Conservation (phyloP, 2,329 filamentous ascomycete species). For the Scedosporium minutisporum region DNA sequence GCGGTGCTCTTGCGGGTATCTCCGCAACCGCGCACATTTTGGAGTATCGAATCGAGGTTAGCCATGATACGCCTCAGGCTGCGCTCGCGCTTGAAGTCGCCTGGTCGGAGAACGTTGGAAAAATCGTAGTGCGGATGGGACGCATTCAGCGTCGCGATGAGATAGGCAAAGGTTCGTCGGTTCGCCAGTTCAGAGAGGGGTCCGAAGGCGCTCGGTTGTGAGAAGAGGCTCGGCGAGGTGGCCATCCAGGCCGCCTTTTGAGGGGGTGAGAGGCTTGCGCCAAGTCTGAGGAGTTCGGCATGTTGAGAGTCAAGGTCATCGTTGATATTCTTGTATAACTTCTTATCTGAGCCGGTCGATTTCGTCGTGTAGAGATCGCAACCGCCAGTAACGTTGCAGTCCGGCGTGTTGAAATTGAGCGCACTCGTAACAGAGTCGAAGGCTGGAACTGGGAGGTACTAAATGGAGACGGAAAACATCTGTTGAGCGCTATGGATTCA, state of each 20-base stretch:
- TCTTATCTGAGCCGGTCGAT: slow-evolving; percentile 89
- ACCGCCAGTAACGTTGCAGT: slow-evolving; percentile 83
- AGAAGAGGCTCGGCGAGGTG: slow-evolving; percentile 57
- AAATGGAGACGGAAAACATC: not conserved
- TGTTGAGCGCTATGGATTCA: slow-evolving; percentile 1
- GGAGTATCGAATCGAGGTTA: slow-evolving; percentile 76
- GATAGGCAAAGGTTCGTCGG: slow-evolving; percentile 85
- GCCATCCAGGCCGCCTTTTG: slow-evolving; percentile 61
- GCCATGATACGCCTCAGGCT: slow-evolving; percentile 75
- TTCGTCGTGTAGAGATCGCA: slow-evolving; percentile 98
- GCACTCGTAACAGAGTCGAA: slow-evolving; percentile 88
- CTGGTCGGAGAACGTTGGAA: slow-evolving; percentile 77
- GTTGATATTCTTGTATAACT: slow-evolving; percentile 92
- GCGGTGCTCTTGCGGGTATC: slow-evolving; percentile 22
- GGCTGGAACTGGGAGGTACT: slow-evolving; percentile 88
- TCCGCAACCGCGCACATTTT: slow-evolving; percentile 64
- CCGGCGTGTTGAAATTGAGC: slow-evolving; percentile 89
- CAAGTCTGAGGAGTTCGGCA: slow-evolving; percentile 75
- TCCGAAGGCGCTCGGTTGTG: slow-evolving; percentile 83
- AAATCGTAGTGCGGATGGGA: slow-evolving; percentile 92
- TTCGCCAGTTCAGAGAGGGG: slow-evolving; percentile 80
- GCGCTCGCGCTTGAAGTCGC: slow-evolving; percentile 81
- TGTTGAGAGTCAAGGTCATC: slow-evolving; percentile 85
- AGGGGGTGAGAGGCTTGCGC: slow-evolving; percentile 78
- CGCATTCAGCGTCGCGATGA: slow-evolving; percentile 93